A percentile compares a stretch with the other conserved stretches of the same genome.
Evolutionary conservation across 106 monocot genomes (phyloP).

Genomic region (Dioscorea zingiberensis): DNA sequence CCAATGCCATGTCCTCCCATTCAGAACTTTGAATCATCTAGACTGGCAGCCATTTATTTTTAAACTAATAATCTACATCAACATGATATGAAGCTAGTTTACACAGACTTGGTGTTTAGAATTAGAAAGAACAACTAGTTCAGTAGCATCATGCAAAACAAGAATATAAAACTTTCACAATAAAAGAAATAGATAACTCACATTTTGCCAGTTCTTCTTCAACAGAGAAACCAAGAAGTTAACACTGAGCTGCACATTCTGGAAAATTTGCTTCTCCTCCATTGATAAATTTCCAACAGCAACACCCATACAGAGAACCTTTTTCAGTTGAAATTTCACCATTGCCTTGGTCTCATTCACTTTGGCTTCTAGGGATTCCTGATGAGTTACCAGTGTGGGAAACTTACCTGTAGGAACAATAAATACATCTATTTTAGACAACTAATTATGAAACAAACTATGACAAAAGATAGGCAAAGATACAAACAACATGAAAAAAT

Average conservation of each 20-base stretch:
- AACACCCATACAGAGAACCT: conserved; percentile 88
- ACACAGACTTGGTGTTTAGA: background rate
- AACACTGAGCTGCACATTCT: conserved; percentile 74
- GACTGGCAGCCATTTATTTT: no score
- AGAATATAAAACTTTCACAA: background rate
- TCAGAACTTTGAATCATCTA: no score
- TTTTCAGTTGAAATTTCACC: conserved; percentile 82
- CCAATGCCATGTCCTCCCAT: no score
- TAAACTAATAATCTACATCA: no score
- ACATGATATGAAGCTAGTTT: no score
- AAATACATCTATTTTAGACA: no score
- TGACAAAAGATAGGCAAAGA: no score
- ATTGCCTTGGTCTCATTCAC: conserved; percentile 85
- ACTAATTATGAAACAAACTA: no score
- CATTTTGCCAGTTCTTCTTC: conserved; percentile 94
- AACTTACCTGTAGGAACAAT: conserved; percentile 44
- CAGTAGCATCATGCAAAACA: background rate
- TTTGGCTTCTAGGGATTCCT: conserved; percentile 69
- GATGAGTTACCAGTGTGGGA: conserved; percentile 55
- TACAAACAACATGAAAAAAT: no score
- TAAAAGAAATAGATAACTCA: conserved; percentile 10
- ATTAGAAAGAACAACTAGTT: background rate
- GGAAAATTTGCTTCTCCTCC: conserved; percentile 84
- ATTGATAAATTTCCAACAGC: conserved; percentile 73
- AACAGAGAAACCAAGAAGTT: conserved; percentile 83